Evolutionary conservation across 2,329 filamentous ascomycete genomes (phyloP), one percentile per base, ranked within the genome.

Genomic region (Colletotrichum eleusines): DNA sequence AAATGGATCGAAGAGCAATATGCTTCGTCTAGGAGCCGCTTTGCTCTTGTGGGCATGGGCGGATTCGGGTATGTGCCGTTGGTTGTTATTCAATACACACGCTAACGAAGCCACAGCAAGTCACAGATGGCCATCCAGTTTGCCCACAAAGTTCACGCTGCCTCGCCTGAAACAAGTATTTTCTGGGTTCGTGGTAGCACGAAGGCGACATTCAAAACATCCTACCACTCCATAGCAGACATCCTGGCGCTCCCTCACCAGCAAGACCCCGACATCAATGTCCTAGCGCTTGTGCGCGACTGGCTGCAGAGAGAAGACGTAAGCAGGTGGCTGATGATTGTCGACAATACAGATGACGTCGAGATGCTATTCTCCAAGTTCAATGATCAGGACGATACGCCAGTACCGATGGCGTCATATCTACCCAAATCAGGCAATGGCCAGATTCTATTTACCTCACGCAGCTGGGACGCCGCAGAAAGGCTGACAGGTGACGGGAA

Each of bases 281-380:
- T 74, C 7, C 35, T 72, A 26, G 61, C 64, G 18, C 69, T 74
- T 9, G 48, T 75, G 26, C 58, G 71, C 3, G 63, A 73, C 48
- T 74, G 71, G 65, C 72, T 75, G 28, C 68, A 74, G 58, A 66
- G 59, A 40, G 44, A 72, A 11, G 69, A 75, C 40, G 33, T 66
- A 3, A 54, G 67, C n/a, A 57, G 62, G 31, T 75, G 73, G 74
- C 53, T 75, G n/a, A 75, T 75, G 40, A 57, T 75, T 60, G 46
- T 75, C 54, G 72, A 75, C 38, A 75, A 75, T 59, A 71, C 69
- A 12, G 74, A 75, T 26, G 57, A 75, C 33, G 8, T 57, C 1
- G 40, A 63, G 23, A 48, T 26, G 16, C 18, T 63, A 31, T 58
- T 68, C 35, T 42, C 51, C 16, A 58, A 70, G 14, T 23, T 62